Evolutionary conservation across 106 monocot genomes (phyloP).

Genomic region (Dactylorhiza incarnata): DNA sequence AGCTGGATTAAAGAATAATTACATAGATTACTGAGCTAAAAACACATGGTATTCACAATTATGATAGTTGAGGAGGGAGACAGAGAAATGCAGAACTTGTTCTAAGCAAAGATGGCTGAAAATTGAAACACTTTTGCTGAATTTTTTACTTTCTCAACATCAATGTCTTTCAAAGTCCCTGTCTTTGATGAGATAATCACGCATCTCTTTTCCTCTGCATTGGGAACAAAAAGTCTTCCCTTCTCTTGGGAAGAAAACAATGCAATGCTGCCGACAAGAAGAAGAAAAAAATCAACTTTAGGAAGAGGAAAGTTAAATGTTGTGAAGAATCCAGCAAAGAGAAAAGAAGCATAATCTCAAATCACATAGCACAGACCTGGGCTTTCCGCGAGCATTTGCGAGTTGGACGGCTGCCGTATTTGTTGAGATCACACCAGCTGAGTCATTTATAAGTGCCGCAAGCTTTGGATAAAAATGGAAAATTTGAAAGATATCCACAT

Average conservation of each 20-base stretch:
- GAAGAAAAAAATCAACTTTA: background rate
- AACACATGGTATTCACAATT: no score
- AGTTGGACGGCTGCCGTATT: constrained; percentile 86
- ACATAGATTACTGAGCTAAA: no score
- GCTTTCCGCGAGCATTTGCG: constrained; percentile 51
- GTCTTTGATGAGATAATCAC: constrained; percentile 54
- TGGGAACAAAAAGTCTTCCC: constrained; percentile 64
- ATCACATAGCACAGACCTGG: constrained; percentile 20
- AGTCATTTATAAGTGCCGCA: constrained; percentile 71
- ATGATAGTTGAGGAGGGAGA: background rate
- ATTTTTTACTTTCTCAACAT: constrained; percentile 42
- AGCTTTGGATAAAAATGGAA: constrained; percentile 13
- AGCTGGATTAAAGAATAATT: no score
- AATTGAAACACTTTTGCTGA: constrained; percentile 32
- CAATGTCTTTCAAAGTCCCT: constrained; percentile 66
- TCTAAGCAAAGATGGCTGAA: constrained; percentile 42
- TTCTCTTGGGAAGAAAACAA: constrained; percentile 78
- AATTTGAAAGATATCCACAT: background rate
- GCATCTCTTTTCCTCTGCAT: constrained; percentile 62
- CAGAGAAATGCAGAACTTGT: background rate
- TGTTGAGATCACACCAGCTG: constrained; percentile 70
- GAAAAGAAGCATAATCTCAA: no score
- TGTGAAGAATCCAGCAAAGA: no score
- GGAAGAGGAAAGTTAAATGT: background rate
- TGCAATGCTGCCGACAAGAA: constrained; percentile 46